Conservation (phyloP, 2,329 filamentous ascomycete genomes). For the Aspergillus caelatus region DNA sequence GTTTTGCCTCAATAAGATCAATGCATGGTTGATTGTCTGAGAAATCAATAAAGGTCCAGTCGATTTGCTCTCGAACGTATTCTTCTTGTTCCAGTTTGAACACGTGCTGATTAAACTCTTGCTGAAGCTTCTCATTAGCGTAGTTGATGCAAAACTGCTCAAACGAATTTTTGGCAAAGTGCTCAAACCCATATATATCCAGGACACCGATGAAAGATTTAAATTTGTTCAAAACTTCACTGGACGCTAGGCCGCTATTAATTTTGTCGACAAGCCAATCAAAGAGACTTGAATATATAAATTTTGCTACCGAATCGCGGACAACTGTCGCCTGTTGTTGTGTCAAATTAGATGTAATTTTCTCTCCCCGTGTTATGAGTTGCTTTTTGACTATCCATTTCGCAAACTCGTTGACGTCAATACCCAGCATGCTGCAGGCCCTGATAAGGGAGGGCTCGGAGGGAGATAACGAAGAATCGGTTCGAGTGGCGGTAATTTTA, state of each 20-base stretch:
- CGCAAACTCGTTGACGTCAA: conserved; percentile 81
- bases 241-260: conserved; percentile 85
- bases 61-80: conserved; percentile 92
- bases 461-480: conserved; percentile 79
- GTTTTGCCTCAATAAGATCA: conserved; percentile 94
- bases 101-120: conserved; percentile 98
- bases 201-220: conserved; percentile 94
- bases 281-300: conserved; percentile 96
- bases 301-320: conserved; percentile 96
- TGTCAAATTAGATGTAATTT: conserved; percentile 93
- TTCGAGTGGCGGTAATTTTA: conserved; percentile 88
- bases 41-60: conserved; percentile 99
- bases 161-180: conserved; percentile 99
- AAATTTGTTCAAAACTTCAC: conserved; percentile 80
- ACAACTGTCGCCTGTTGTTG: conserved; percentile 94
- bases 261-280: conserved; percentile 99
- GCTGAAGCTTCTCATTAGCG: conserved; percentile 97
- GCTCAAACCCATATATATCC: conserved; percentile 99
- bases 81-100: conserved; percentile 99
- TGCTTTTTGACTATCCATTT: conserved; percentile 99
- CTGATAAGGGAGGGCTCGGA: conserved; percentile 80
- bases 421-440: conserved; percentile 83
- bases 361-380: conserved; percentile 91
- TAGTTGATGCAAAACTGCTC: conserved; percentile 99
- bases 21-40: conserved; percentile 99